Conservation (phyloP, 139 green algal genomes). For the Chlamydomonas sp. region DNA sequence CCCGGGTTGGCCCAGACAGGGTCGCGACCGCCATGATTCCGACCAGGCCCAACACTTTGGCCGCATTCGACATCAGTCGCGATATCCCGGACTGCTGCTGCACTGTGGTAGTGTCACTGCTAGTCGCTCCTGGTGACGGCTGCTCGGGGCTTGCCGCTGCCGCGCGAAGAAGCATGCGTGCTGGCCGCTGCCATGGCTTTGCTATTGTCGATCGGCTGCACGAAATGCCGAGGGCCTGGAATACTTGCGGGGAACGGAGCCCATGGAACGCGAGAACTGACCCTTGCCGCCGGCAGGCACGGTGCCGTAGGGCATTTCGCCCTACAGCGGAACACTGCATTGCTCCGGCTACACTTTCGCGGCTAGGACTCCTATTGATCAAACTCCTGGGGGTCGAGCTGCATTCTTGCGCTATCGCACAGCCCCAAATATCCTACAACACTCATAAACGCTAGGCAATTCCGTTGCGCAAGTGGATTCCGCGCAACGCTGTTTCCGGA, state of each 20-base stretch:
- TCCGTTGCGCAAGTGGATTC: no score
- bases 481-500: no score
- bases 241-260: no score
- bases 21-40: slow-evolving; percentile 3
- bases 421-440: background rate
- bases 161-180: background rate
- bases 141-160: background rate
- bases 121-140: background rate
- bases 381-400: no score
- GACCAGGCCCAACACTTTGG: background rate
- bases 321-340: slow-evolving; percentile 15
- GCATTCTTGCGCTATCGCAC: background rate
- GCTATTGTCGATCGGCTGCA: slow-evolving; percentile 1
- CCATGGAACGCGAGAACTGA: no score
- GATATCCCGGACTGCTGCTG: background rate
- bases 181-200: background rate
- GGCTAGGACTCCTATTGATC: no score
- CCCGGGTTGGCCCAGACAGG: slow-evolving; percentile 19
- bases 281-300: no score
- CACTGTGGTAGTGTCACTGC: no score
- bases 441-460: no score
- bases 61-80: background rate
- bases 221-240: background rate
- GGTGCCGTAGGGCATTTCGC: no score
- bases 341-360: no score